A percentile compares a stretch with the other conserved stretches of the same genome.
phyloP scores from a whole-genome alignment of 495 filamentous ascomycete genomes.

The Aspergillus funiculosus region DNA sequence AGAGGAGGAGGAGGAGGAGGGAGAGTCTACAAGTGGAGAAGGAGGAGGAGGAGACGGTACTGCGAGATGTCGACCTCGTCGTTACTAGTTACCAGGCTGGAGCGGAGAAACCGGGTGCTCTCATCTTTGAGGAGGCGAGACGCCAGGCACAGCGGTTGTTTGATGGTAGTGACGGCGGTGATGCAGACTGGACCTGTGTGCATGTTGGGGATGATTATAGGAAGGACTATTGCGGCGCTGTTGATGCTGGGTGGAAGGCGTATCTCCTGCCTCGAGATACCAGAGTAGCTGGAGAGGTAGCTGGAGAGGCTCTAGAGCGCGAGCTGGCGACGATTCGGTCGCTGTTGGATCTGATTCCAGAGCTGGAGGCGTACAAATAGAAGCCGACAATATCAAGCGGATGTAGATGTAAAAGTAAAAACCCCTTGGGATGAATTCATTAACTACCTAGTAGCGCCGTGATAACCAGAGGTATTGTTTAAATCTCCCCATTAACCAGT shows the following conservation, averaged over 20 bases:
- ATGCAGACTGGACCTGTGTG: slow-evolving; percentile 42
- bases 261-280: slow-evolving; percentile 43
- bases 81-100: slow-evolving; percentile 72
- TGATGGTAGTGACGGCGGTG: background rate
- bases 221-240: slow-evolving; percentile 59
- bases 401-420: slow-evolving; percentile 8
- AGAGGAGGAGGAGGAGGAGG: slow-evolving; percentile 27
- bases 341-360: slow-evolving; percentile 26
- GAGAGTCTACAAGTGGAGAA: slow-evolving; percentile 19
- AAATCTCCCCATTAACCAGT: slow-evolving; percentile 1
- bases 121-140: slow-evolving; percentile 60
- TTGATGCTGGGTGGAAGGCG: slow-evolving; percentile 58
- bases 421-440: background rate
- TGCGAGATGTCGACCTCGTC: slow-evolving; percentile 56
- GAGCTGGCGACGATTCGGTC: slow-evolving; percentile 24
- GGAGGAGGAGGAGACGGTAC: slow-evolving; percentile 13
- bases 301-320: no score
- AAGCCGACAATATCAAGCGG: background rate
- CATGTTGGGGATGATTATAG: slow-evolving; percentile 64
- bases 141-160: slow-evolving; percentile 30
- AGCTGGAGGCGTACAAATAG: slow-evolving; percentile 2
- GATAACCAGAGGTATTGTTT: slow-evolving; percentile 1
- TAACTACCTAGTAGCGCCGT: no score
- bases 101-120: slow-evolving; percentile 55
- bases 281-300: slow-evolving; percentile 5